phyloP scores from a whole-genome alignment of 148 eudicot genomes.

The Amaranthus hypochondriacus region DNA sequence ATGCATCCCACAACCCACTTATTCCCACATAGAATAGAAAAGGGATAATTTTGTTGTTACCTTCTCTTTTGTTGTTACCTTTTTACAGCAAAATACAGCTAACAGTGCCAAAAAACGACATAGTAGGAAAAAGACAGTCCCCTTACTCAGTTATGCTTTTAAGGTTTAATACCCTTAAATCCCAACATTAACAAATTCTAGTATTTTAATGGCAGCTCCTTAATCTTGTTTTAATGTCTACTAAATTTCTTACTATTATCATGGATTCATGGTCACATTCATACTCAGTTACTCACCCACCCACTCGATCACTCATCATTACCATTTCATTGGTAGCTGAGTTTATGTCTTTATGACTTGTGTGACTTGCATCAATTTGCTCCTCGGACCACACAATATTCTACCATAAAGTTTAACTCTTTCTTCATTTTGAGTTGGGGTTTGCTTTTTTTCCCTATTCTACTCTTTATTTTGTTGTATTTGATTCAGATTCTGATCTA shows the following conservation, averaged over 20 bases:
- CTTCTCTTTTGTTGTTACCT: neutral
- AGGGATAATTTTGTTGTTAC: no score
- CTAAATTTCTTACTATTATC: neutral
- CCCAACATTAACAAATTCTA: constrained; percentile 16
- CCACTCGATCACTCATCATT: constrained; percentile 12
- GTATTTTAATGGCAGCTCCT: constrained; percentile 4
- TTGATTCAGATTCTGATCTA: neutral
- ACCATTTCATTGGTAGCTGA: neutral
- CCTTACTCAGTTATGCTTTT: neutral
- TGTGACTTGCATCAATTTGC: constrained; percentile 5
- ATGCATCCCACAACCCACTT: no score
- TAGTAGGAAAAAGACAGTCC: no score
- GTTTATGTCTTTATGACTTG: neutral
- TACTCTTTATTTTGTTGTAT: neutral
- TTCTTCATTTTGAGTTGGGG: neutral
- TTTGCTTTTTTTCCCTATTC: constrained; percentile 2
- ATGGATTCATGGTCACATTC: neutral
- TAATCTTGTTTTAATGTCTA: neutral
- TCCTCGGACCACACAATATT: neutral
- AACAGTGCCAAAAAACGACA: neutral
- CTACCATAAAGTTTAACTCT: constrained; percentile 3
- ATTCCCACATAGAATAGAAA: no score
- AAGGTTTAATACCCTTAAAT: constrained; percentile 9
- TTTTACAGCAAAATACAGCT: neutral
- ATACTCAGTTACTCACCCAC: neutral